Base-by-base conservation (phyloP, 257 asterid species). In the Jacaranda copaia region DNA sequence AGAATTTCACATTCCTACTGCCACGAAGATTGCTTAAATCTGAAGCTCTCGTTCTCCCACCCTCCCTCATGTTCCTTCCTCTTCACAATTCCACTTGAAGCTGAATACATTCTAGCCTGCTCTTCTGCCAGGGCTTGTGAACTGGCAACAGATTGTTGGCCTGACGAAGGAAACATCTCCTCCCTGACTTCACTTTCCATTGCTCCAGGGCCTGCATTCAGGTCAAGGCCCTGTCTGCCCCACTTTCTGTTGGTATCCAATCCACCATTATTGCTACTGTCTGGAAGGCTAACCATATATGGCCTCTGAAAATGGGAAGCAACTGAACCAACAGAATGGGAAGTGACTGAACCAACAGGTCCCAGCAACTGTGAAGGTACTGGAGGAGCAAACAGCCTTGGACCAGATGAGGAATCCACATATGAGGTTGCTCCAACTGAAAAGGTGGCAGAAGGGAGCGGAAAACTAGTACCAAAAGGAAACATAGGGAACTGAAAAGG, bases 31-130 rank as follows among this genome's bases (percentile, higher is more conserved):
- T 91, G 97, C 85, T 89, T 94, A 84, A 78, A 86, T 79, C 94
- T 87, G 87, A 87, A 81, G 86, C 75, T 81, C 45, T 91, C 97
- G 35, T 74, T 79, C 20, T 90, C 99, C 91, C 89, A 83, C 16
- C 96, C 93, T 77, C 91, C 97, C 9, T 95, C 99, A 0, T 94
- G 96, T 77, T 92, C 98, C 72, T 87, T 81, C 86, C 99, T 85
- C 87, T 91, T 94, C 81, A 84, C 49, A 61, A 74, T 73, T 75
- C 90, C 89, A 59, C 94, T 85, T 32, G 96, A 72, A 45, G 79
- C 85, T 1, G 88, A 79, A 79, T 74, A 87, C 77, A 84, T 82
- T 81, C 95, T 79, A 25, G 89, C 85, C 67, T 87, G 32, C 32
- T 25, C 32, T 25, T 25, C 32, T 2, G 88, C 82, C 43, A 81